Base-by-base conservation (phyloP, 202 grass and related monocot species). In the Saccharum hybrid region DNA sequence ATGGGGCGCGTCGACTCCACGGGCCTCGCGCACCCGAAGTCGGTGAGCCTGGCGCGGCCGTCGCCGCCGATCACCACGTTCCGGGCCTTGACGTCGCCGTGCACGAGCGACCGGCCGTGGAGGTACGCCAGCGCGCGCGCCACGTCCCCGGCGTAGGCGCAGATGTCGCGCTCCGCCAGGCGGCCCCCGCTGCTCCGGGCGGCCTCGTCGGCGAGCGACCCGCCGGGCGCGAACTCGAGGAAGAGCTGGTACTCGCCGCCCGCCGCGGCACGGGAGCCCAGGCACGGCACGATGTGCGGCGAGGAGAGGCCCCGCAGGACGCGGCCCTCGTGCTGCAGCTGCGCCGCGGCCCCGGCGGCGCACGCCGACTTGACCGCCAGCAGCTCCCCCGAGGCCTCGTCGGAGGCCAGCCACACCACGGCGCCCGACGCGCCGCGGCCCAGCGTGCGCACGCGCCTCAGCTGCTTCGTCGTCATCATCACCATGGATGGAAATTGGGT, bases 1-100 rank as follows among this genome's bases (percentile, higher is more conserved):
- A 87, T 14, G 5, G 72, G 66, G 2, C 66, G 81, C n/a, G 1
- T 2, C 0, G 80, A 79, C 10, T 14, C 64, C 1, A n/a, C 72
- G 19, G n/a, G n/a, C 64, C 86, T 36, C 34, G 93, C 88, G 64
- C 90, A 92, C 1, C 93, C 93, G 81, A 96, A 90, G 82, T 96
- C 93, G 0, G 90, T 80, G 4, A 94, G 81, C 83, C 75, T 82
- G 30, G 92, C 86, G 14, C 77, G 80, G 2, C 86, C 86, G 54
- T 94, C 86, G 61, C 10, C 71, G 40, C 92, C 83, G 83, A 94
- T 81, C 45, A 94, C 78, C 4, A 94, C 81, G 86, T 94, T 91
- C 59, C 84, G 6, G 0, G 76, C 56, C 86, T 94, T 94, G 48
- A 94, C 81, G 63, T 91, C 92, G 9, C 86, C 77, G 78, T 94